phyloP scores from a whole-genome alignment of 108 stramenopile genomes.

The Bacterosira constricta region DNA sequence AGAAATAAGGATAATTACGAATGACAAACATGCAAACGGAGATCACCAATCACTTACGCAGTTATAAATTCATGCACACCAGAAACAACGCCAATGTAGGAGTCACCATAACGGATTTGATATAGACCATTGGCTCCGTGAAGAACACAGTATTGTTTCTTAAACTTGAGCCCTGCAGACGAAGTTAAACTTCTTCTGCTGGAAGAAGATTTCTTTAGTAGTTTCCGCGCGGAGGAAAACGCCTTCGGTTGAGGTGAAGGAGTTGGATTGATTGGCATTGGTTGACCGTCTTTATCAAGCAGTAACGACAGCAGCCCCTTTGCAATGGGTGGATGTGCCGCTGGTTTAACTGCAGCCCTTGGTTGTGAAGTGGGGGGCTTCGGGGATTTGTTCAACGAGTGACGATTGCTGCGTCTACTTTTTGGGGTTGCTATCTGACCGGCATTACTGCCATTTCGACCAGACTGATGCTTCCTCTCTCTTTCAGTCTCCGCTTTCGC shows the following conservation, averaged over 20 bases:
- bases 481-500: slow-evolving; percentile 34
- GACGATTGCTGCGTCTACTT: not conserved
- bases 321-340: slow-evolving; percentile 24
- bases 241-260: not conserved
- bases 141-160: slow-evolving; percentile 33
- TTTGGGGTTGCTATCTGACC: not conserved
- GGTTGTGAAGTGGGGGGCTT: not conserved
- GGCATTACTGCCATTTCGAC: not conserved
- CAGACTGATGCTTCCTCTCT: slow-evolving; percentile 2
- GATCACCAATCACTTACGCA: too few species aligned
- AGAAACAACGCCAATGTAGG: slow-evolving; percentile 2
- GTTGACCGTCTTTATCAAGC: slow-evolving; percentile 12
- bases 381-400: not conserved
- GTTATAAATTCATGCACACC: slow-evolving; percentile 50
- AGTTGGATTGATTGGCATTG: not conserved
- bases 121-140: slow-evolving; percentile 45
- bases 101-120: slow-evolving; percentile 44
- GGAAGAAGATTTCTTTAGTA: slow-evolving; percentile 15
- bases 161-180: slow-evolving; percentile 4
- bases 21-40: too few species aligned
- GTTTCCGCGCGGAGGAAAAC: slow-evolving; percentile 16
- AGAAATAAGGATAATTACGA: too few species aligned
- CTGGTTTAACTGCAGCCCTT: slow-evolving; percentile 19
- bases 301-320: slow-evolving; percentile 33
- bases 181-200: not conserved